These are phyloP conservation scores for Grigorovia yakushimaensis DNA, from an alignment of 805 yeast genomes.

Conservation along the genomic window DNA sequence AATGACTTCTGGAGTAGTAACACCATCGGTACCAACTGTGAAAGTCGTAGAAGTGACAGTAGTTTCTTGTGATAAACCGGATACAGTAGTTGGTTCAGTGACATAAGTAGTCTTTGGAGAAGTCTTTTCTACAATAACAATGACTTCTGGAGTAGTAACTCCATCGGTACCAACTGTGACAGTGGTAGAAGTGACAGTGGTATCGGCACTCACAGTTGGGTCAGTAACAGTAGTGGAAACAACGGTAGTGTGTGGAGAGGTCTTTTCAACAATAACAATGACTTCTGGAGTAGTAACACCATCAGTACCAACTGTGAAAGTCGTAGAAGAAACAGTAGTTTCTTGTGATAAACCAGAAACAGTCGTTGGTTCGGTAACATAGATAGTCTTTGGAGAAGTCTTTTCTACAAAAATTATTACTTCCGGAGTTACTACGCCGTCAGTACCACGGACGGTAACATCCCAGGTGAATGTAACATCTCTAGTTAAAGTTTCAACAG, in stretches of 20 bases:
- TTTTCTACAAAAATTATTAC: slow-evolving; percentile 2
- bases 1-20: too few relatives aligned
- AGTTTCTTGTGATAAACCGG: too few relatives aligned
- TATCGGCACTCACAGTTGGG: not conserved
- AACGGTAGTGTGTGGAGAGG: not conserved
- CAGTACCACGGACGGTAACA: too few relatives aligned
- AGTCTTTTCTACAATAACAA: slow-evolving; percentile 4
- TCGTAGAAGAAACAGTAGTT: not conserved
- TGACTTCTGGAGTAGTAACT: slow-evolving; percentile 1
- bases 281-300: slow-evolving; percentile 1
- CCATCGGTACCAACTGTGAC: slow-evolving; percentile 3
- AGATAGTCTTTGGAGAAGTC: not conserved
- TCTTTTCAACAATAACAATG: slow-evolving; percentile 2
- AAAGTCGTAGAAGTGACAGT: not conserved
- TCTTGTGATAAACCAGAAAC: not conserved
- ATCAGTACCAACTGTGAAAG: slow-evolving; percentile 1
- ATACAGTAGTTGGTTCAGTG: not conserved
- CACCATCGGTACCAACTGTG: not conserved
- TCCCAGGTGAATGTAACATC: too few relatives aligned
- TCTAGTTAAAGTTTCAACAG: too few relatives aligned
- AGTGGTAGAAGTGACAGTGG: not conserved
- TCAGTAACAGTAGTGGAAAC: not conserved
- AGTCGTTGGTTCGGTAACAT: not conserved
- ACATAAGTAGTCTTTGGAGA: not conserved
- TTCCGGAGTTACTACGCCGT: slow-evolving; percentile 1